Evolutionary conservation across 2,329 filamentous ascomycete genomes (phyloP), one percentile per base, ranked within the genome.

Genomic region (Colletotrichum sp.): DNA sequence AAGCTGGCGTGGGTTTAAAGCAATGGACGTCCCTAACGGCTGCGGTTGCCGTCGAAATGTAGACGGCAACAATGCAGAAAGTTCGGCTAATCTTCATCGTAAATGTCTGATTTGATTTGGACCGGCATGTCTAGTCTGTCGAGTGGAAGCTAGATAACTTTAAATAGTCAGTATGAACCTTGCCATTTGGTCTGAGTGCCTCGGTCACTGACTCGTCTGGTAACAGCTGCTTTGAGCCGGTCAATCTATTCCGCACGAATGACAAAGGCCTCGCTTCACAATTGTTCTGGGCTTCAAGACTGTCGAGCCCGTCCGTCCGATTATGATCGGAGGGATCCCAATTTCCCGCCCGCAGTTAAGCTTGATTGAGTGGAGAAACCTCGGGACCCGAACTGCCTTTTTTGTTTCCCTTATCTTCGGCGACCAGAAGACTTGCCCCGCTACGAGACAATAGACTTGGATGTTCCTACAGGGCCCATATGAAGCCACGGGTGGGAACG

Each of bases 321-420:
- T 36, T 1, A 15, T 36, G 6, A 36, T 36, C 34, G 13, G 34
- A 0, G 6, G 3, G 1, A 1, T n/a, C 38, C 5, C 9, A n/a
- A 6, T n/a, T n/a, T n/a, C 5, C 18, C n/a, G 43, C 43, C 43
- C 43, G n/a, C n/a, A 21, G 0, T 52, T 52, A 52, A 52, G 43
- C 43, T 52, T 52, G 18, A 52, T 6, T 21, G 10, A 13, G 43
- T 52, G 43, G 43, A 52, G 43, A 13, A 48, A 21, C n/a, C 43
- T 52, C 43, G n/a, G 43, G 0, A 13, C n/a, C 43, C 43, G 43
- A 21, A 21, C 6, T 52, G n/a, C 43, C 43, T 13, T 0, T 48
- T 12, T n/a, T 0, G 38, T n/a, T 12, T 3, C 9, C 38, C 38
- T 43, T 7, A 13, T 3, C 12, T 34, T 34, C 13, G 15, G 32